Base-by-base conservation (phyloP, 805 yeast species). In the Teunomyces funiuensis region DNA sequence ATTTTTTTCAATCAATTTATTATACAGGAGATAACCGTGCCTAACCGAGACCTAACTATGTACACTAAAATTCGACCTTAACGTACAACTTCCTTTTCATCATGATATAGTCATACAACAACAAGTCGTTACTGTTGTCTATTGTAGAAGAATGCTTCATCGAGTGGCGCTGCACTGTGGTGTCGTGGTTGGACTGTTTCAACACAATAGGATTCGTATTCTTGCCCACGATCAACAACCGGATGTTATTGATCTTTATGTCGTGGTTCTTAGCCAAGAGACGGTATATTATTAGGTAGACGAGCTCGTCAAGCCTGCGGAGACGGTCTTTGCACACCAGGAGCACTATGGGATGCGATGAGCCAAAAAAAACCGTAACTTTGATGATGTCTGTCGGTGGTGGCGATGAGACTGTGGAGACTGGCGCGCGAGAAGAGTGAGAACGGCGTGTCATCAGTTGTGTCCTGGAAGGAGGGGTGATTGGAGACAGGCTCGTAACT, bases 81-180 rank as follows among this genome's bases (percentile, higher is more conserved):
- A 60, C 41, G 36, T 50, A 58, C 9, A 60, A 43, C 38, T 49
- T 54, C 22, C 46, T 47, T 43, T 53, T 54, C 18, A 43, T 36
- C 42, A 41, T 44, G 16, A 61, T 43, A 37, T 60, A 60, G 37
- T 60, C 64, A 48, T 53, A 42, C 19, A 54, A 39, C 19, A 55
- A 40, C 4, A 44, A 51, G 14, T 49, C 42, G 22, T 42, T 44
- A 16, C 36, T 40, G n/a, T 39, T 26, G 15, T 37, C 36, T 4
- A 37, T 43, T 5, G 42, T 22, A 10, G 29, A 9, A 18, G 13
- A 11, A 23, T 22, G 30, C 30, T 29, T 30, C 33, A 27, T 33
- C 13, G 20, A 26, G 8, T 38, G 26, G n/a, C 17, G 20, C n/a
- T 42, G 25, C 8, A 11, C 27, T 13, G 36, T 30, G 10, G 27